Evolutionary conservation across 768 basidiomycete species (phyloP).

Genomic region (Boletus vinaceobasis): DNA sequence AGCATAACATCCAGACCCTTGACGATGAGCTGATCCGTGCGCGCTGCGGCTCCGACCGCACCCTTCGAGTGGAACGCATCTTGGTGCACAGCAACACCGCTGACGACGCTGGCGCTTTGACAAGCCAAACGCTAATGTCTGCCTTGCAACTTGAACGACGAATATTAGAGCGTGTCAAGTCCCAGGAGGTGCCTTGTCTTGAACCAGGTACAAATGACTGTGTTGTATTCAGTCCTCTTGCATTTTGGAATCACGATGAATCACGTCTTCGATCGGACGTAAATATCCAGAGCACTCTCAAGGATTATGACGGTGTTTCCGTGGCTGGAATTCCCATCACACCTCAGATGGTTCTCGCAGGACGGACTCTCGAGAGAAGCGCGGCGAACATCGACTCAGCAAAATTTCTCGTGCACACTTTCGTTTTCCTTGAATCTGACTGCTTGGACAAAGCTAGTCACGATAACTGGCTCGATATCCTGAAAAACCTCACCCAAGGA

Average conservation of each 20-base stretch:
- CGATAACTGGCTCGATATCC: conserved; percentile 55
- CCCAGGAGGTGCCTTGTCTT: conserved; percentile 50
- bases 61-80: conserved; percentile 74
- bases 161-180: conserved; percentile 45
- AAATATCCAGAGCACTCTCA: conserved; percentile 60
- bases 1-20: conserved; percentile 58
- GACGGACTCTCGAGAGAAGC: conserved; percentile 53
- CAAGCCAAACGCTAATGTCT: conserved; percentile 57
- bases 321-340: conserved; percentile 64
- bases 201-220: conserved; percentile 52
- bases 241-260: conserved; percentile 71
- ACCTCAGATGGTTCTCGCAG: conserved; percentile 74
- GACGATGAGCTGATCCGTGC: conserved; percentile 71
- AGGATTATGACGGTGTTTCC: conserved; percentile 48
- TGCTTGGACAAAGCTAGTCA: conserved; percentile 65
- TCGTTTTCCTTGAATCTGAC: conserved; percentile 75
- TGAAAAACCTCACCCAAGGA: conserved; percentile 41
- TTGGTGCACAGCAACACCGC: conserved; percentile 55
- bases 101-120: conserved; percentile 49
- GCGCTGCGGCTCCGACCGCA: conserved; percentile 64
- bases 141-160: conserved; percentile 61
- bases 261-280: conserved; percentile 48
- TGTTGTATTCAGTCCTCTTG: conserved; percentile 68
- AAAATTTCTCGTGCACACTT: conserved; percentile 73
- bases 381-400: conserved; percentile 57